Evolutionary conservation across 768 basidiomycete species (phyloP).

Genomic region (Multifurca ochricompacta): DNA sequence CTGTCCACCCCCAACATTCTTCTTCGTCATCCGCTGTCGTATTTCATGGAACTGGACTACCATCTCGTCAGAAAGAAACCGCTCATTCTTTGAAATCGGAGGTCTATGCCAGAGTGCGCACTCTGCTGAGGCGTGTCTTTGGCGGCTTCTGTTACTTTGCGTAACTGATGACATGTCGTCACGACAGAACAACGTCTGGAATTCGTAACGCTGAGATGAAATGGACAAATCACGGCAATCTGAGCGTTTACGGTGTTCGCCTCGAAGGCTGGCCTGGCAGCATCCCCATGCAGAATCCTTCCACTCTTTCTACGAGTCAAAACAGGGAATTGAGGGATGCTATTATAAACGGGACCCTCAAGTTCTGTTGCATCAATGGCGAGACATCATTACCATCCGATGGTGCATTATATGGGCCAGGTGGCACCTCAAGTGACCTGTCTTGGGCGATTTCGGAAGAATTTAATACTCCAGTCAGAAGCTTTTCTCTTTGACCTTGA

Average conservation of each 20-base stretch:
- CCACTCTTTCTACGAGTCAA: constrained; percentile 44
- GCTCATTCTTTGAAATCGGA: constrained; percentile 20
- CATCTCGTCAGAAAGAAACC: constrained; percentile 8
- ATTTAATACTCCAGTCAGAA: constrained; percentile 10
- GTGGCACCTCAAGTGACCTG: constrained; percentile 3
- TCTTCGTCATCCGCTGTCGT: not conserved
- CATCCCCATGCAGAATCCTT: constrained; percentile 56
- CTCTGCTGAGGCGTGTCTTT: constrained; percentile 13
- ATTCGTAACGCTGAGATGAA: constrained; percentile 66
- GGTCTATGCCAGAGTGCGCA: constrained; percentile 18
- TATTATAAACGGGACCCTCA: constrained; percentile 40
- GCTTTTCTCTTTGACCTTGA: not conserved
- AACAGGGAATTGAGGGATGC: constrained; percentile 47
- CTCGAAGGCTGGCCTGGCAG: constrained; percentile 57
- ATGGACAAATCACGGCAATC: constrained; percentile 58
- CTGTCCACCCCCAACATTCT: not conserved
- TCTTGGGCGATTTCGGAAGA: constrained; percentile 21
- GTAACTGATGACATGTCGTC: constrained; percentile 8
- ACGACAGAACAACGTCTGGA: constrained; percentile 44
- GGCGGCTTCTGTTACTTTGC: not conserved
- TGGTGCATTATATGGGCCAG: not conserved
- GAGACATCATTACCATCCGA: not conserved
- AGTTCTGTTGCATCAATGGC: constrained; percentile 28
- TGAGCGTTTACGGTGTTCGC: constrained; percentile 49
- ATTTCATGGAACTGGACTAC: not conserved